Conservation (phyloP, 768 basidiomycete genomes). For the Leccinum uliginosum region DNA sequence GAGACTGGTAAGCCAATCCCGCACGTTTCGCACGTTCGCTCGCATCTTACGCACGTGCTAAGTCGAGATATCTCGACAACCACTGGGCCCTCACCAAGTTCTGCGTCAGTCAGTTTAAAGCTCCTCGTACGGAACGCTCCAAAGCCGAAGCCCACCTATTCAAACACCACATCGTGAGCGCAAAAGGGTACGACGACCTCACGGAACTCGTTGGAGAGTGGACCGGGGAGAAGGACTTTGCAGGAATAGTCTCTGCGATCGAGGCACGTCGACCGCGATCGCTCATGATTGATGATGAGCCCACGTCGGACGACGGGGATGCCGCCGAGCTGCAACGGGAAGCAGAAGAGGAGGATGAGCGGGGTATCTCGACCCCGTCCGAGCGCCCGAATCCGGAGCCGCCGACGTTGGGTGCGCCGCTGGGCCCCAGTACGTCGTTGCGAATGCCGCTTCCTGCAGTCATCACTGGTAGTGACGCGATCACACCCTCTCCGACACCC, state of each 20-base stretch:
- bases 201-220: constrained; percentile 47
- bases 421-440: constrained; percentile 36
- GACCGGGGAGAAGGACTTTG: constrained; percentile 62
- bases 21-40: not conserved
- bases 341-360: constrained; percentile 30
- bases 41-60: constrained; percentile 4
- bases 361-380: constrained; percentile 40
- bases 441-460: constrained; percentile 36
- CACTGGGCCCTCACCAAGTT: constrained; percentile 86
- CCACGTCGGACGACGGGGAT: not conserved
- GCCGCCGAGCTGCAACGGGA: not conserved
- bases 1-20: constrained; percentile 49
- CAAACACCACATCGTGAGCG: constrained; percentile 48
- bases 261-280: constrained; percentile 21
- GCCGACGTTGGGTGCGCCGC: constrained; percentile 43
- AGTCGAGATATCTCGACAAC: constrained; percentile 75
- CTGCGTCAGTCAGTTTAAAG: constrained; percentile 79
- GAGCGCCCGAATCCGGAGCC: constrained; percentile 57
- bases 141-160: constrained; percentile 58
- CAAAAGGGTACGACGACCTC: constrained; percentile 60
- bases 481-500: constrained; percentile 44
- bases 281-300: constrained; percentile 12
- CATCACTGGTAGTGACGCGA: constrained; percentile 39
- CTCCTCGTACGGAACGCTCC: constrained; percentile 48
- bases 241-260: constrained; percentile 49